These are phyloP conservation scores for Leccinellum luteum DNA, from an alignment of 768 basidiomycete species.

Conservation along the genomic window DNA sequence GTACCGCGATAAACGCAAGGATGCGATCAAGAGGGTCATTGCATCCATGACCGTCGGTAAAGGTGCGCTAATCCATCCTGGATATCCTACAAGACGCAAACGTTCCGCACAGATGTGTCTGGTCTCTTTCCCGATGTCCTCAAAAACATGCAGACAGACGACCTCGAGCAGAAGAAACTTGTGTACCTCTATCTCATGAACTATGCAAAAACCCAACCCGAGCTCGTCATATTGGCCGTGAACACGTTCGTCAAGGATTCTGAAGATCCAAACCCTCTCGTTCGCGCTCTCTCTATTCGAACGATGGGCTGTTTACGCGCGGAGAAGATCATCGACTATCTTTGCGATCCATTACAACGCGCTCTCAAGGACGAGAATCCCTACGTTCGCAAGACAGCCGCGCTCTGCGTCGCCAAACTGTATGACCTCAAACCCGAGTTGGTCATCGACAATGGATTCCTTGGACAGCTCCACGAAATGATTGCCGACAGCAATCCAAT, in stretches of 20 bases:
- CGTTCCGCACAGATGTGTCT: conserved; percentile 61
- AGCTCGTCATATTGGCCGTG: conserved; percentile 97
- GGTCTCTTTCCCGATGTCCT: conserved; percentile 97
- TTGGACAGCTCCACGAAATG: conserved; percentile 88
- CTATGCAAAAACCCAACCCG: conserved; percentile 98
- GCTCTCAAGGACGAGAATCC: conserved; percentile 94
- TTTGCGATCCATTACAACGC: conserved; percentile 92
- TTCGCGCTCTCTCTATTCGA: conserved; percentile 92
- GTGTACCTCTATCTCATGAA: conserved; percentile 99
- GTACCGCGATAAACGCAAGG: conserved; percentile 92
- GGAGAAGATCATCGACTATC: conserved; percentile 98
- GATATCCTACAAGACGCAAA: conserved; percentile 7
- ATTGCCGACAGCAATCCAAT: conserved; percentile 96
- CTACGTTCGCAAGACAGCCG: conserved; percentile 97
- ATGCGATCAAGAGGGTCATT: conserved; percentile 97
- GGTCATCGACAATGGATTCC: conserved; percentile 91
- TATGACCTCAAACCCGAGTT: conserved; percentile 97
- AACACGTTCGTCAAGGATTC: conserved; percentile 99
- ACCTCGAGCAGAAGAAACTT: conserved; percentile 99
- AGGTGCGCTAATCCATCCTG: conserved; percentile 47
- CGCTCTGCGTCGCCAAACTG: conserved; percentile 93
- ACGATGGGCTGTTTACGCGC: conserved; percentile 98
- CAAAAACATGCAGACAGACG: conserved; percentile 99
- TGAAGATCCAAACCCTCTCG: conserved; percentile 94
- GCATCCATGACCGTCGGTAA: conserved; percentile 99